phyloP scores from a whole-genome alignment of 305 asterid species.

The Coffea humblotiana region DNA sequence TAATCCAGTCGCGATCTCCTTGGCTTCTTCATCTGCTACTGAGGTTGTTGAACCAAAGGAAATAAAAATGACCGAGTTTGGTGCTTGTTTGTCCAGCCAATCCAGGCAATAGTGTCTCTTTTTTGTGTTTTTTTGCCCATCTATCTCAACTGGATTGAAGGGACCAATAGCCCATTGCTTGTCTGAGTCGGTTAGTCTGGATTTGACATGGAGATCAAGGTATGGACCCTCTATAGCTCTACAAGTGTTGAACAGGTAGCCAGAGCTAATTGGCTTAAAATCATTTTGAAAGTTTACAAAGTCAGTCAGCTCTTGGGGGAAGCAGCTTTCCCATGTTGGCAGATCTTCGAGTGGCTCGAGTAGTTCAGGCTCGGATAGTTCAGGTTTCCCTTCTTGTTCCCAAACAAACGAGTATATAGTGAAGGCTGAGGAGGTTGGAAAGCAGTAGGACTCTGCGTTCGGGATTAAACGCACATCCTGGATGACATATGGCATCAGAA shows the following conservation, averaged over 20 bases:
- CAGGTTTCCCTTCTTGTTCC: no score
- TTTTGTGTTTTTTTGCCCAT: background rate
- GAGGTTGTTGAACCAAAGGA: conserved; percentile 40
- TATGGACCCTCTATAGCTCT: no score
- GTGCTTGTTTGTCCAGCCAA: conserved; percentile 19
- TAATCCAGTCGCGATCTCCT: no score
- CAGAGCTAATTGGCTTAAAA: conserved; percentile 5
- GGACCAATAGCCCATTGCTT: conserved; percentile 61
- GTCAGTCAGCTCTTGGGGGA: conserved; percentile 32
- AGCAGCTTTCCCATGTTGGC: conserved; percentile 14
- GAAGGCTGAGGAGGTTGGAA: no score
- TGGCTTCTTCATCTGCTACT: conserved; percentile 20
- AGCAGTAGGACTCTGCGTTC: no score
- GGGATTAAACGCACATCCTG: no score
- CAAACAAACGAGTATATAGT: no score
- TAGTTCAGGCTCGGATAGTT: no score
- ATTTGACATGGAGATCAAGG: conserved; percentile 37
- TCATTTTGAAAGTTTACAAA: conserved; percentile 29
- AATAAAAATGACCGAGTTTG: conserved; percentile 32
- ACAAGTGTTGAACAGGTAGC: no score
- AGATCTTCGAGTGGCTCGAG: no score
- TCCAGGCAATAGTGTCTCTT: no score
- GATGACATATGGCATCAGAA: no score
- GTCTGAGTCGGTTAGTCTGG: background rate
- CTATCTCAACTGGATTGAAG: conserved; percentile 36